A percentile compares a stretch with the other conserved stretches of the same genome.
Evolutionary conservation across 2,329 filamentous ascomycete genomes (phyloP).

Genomic region (Pseudogymnoascus sp.): DNA sequence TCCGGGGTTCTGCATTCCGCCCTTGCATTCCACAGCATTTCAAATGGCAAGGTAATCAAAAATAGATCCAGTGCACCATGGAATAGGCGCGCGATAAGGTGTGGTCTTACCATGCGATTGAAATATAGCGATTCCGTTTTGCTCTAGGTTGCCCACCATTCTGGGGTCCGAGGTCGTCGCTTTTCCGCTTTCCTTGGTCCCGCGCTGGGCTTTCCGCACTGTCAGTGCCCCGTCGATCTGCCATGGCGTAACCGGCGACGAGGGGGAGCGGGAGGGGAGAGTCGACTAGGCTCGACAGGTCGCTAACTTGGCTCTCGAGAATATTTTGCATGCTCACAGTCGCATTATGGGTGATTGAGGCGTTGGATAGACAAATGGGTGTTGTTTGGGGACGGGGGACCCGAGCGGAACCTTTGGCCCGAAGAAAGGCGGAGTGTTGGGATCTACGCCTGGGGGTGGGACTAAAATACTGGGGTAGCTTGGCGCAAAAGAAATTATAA

Average conservation of each 20-base stretch:
- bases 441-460: not conserved
- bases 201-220: conserved; percentile 26
- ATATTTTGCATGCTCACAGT: conserved; percentile 27
- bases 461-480: conserved; percentile 1
- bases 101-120: conserved; percentile 28
- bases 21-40: not conserved
- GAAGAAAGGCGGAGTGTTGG: not conserved
- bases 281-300: conserved; percentile 26
- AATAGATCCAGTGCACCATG: not conserved
- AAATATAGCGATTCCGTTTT: conserved; percentile 30
- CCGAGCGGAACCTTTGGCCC: not conserved
- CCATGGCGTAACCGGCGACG: conserved; percentile 18
- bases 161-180: conserved; percentile 15
- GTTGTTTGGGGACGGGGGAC: not conserved
- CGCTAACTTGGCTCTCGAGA: conserved; percentile 26
- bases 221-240: conserved; percentile 18
- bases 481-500: not conserved
- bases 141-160: conserved; percentile 24
- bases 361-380: conserved; percentile 3
- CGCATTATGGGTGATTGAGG: conserved; percentile 4
- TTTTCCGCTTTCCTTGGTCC: conserved; percentile 25
- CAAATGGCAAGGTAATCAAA: not conserved
- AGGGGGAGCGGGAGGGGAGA: conserved; percentile 21
- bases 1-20: conserved; percentile 1
- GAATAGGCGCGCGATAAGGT: not conserved